These are phyloP conservation scores for Rhodotorula toruloides DNA, from an alignment of 768 basidiomycete species.

Conservation along the genomic window DNA sequence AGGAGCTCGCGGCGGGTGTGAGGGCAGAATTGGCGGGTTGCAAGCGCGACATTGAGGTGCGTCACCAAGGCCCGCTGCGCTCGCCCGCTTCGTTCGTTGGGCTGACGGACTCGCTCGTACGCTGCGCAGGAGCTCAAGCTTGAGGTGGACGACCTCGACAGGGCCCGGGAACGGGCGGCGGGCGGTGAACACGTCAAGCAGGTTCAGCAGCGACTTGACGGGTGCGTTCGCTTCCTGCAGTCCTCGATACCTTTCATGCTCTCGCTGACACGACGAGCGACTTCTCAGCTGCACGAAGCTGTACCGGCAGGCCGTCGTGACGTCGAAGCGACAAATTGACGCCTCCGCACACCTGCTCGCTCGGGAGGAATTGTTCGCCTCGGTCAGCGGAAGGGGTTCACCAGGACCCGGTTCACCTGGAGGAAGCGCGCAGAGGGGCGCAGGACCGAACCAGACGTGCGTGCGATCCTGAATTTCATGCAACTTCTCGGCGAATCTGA, in stretches of 20 bases:
- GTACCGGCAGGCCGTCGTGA: slow-evolving; percentile 25
- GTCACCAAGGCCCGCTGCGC: slow-evolving; percentile 4
- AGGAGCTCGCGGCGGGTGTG: slow-evolving; percentile 67
- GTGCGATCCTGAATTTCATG: not conserved
- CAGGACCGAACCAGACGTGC: not conserved
- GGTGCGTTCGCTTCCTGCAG: slow-evolving; percentile 50
- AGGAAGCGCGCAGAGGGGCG: not conserved
- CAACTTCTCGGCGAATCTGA: too few species aligned
- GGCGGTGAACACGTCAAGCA: slow-evolving; percentile 54
- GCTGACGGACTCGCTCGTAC: slow-evolving; percentile 27
- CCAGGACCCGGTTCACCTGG: not conserved
- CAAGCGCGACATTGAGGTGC: slow-evolving; percentile 64
- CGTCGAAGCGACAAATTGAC: slow-evolving; percentile 22
- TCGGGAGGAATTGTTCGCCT: slow-evolving; percentile 17
- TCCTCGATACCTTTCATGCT: not conserved
- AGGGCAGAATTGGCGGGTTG: slow-evolving; percentile 67
- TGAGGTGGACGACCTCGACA: slow-evolving; percentile 64
- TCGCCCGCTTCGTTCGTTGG: not conserved
- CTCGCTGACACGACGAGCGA: not conserved
- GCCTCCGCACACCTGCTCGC: slow-evolving; percentile 6
- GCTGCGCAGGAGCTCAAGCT: slow-evolving; percentile 60
- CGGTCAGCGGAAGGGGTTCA: not conserved
- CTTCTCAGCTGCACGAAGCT: slow-evolving; percentile 21
- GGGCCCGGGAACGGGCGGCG: slow-evolving; percentile 54
- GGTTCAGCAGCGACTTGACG: slow-evolving; percentile 52